Percentiles rank a stretch among this genome's conserved stretches.
These are phyloP conservation scores for Boletus insuetus DNA, from an alignment of 768 basidiomycete species.

Conservation along the genomic window DNA sequence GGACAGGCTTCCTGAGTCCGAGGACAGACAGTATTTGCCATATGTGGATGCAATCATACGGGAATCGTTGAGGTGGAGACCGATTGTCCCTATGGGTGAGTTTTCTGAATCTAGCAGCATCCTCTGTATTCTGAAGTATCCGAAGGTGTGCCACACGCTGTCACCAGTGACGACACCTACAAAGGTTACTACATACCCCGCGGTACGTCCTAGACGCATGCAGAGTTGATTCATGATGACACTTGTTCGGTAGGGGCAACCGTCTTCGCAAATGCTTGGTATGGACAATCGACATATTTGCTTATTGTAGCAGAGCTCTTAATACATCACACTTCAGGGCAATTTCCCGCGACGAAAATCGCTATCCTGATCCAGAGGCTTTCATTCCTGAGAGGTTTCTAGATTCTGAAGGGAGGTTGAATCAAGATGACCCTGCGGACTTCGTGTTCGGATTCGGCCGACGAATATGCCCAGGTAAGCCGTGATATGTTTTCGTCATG, in stretches of 20 bases:
- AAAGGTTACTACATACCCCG: conserved; percentile 2
- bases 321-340: background rate
- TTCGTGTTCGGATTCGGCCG: background rate
- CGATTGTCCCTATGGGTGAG: background rate
- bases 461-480: background rate
- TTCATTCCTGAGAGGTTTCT: background rate
- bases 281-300: background rate
- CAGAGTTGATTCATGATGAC: too few species aligned
- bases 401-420: background rate
- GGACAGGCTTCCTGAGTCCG: conserved; percentile 4
- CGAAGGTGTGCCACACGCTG: background rate
- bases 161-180: background rate
- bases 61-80: conserved; percentile 5
- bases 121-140: background rate
- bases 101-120: background rate
- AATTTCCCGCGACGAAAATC: background rate
- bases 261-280: background rate
- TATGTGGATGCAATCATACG: background rate
- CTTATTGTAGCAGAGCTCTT: too few species aligned
- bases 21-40: conserved; percentile 2
- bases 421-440: background rate
- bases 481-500: too few species aligned
- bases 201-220: background rate
- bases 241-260: background rate
- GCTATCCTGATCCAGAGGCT: background rate